Conservation (phyloP, 2,329 filamentous ascomycete genomes). For the Alternaria sp. region DNA sequence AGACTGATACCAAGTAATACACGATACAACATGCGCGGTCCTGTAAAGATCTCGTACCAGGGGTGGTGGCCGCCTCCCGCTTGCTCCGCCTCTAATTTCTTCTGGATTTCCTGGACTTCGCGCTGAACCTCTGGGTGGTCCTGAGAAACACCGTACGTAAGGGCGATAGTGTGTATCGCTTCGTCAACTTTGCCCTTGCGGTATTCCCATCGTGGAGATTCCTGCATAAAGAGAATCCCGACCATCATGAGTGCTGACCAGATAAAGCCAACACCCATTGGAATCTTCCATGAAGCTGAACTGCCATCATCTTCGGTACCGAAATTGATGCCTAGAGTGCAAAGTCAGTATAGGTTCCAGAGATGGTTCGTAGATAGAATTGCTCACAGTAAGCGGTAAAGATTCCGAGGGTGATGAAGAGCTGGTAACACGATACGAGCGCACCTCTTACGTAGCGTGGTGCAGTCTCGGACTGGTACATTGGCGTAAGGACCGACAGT, state of each 20-base stretch:
- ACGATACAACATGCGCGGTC: constrained; percentile 72
- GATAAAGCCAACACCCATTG: constrained; percentile 67
- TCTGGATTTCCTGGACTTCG: constrained; percentile 64
- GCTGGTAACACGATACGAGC: constrained; percentile 70
- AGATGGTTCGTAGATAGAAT: background rate
- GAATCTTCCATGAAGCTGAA: constrained; percentile 69
- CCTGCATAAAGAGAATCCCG: constrained; percentile 64
- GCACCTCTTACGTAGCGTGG: constrained; percentile 71
- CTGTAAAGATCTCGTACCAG: constrained; percentile 68
- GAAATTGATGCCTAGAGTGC: constrained; percentile 58
- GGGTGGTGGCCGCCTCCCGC: constrained; percentile 46
- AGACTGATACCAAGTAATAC: constrained; percentile 69
- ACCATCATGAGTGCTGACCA: constrained; percentile 63
- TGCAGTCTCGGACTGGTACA: constrained; percentile 74
- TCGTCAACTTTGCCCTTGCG: constrained; percentile 62
- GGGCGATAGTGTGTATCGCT: constrained; percentile 61
- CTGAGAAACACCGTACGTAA: constrained; percentile 63
- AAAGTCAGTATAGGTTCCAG: background rate
- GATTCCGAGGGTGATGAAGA: constrained; percentile 75
- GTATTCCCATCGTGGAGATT: constrained; percentile 67
- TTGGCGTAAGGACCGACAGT: constrained; percentile 64
- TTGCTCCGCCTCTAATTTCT: constrained; percentile 63
- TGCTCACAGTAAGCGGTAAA: constrained; percentile 54
- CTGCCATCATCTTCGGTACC: constrained; percentile 62
- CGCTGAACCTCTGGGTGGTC: constrained; percentile 63